A percentile compares a stretch with the other conserved stretches of the same genome.
phyloP scores from a whole-genome alignment of 2,329 filamentous ascomycete genomes.

The Aspergillus brasiliensis region DNA sequence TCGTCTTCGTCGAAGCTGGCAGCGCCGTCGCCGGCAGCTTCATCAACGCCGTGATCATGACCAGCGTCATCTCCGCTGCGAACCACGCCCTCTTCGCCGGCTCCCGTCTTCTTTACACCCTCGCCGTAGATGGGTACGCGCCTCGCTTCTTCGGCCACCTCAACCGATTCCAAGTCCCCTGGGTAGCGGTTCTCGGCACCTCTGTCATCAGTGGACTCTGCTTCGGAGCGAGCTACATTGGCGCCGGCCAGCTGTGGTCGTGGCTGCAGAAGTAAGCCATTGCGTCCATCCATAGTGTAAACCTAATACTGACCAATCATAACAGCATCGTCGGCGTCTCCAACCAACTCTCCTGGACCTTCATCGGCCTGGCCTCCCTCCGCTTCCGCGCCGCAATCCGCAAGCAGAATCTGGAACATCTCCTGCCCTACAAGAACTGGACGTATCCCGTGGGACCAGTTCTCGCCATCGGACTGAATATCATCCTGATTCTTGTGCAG shows the following conservation, averaged over 20 bases:
- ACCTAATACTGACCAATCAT: background rate
- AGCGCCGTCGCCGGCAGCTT: conserved; percentile 58
- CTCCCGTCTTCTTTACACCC: conserved; percentile 58
- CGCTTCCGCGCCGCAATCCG: conserved; percentile 63
- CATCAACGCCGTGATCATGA: conserved; percentile 65
- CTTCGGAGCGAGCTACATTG: conserved; percentile 67
- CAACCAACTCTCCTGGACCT: conserved; percentile 66
- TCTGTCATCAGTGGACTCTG: conserved; percentile 59
- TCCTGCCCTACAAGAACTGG: conserved; percentile 67
- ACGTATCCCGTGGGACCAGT: conserved; percentile 66
- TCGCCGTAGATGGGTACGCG: conserved; percentile 59
- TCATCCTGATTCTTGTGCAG: conserved; percentile 63
- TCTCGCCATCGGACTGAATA: conserved; percentile 59
- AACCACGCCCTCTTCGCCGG: conserved; percentile 63
- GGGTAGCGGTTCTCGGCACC: conserved; percentile 58
- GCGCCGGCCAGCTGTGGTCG: conserved; percentile 65
- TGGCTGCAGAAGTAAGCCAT: conserved; percentile 64
- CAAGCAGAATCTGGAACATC: conserved; percentile 61
- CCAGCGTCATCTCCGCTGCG: conserved; percentile 59
- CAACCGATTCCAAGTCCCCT: conserved; percentile 55
- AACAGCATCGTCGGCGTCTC: conserved; percentile 64
- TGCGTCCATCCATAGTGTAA: background rate
- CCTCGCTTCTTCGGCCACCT: conserved; percentile 56
- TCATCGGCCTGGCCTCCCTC: conserved; percentile 66
- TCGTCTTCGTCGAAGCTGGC: conserved; percentile 63